A percentile compares a stretch with the other conserved stretches of the same genome.
Conservation (phyloP, 2,329 filamentous ascomycete species). For the Exophiala spinifera region DNA sequence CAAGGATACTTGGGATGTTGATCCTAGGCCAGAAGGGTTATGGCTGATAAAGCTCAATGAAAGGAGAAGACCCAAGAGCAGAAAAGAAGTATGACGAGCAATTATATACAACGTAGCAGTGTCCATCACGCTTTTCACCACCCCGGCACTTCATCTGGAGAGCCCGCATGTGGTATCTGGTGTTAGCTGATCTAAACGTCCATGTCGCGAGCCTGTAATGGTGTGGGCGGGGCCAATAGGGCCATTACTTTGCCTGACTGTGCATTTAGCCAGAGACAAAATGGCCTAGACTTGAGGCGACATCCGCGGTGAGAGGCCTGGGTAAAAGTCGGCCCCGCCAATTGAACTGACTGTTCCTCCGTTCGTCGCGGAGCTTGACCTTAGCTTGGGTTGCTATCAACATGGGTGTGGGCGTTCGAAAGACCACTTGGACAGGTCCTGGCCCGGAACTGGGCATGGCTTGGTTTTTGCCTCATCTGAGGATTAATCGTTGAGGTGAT, state of each 20-base stretch:
- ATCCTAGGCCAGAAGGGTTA: conserved; percentile 1
- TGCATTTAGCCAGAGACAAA: conserved; percentile 10
- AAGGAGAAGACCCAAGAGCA: conserved; percentile 1
- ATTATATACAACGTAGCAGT: conserved; percentile 19
- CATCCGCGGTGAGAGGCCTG: conserved; percentile 10
- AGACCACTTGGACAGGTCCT: not conserved
- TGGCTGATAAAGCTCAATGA: conserved; percentile 10
- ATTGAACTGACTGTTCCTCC: not conserved
- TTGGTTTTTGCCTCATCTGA: too few relatives aligned
- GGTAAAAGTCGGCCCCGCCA: conserved; percentile 8
- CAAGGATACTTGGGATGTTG: not conserved
- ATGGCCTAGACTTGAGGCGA: conserved; percentile 11
- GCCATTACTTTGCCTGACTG: not conserved
- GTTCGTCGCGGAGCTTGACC: not conserved
- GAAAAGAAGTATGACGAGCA: not conserved
- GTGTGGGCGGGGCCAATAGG: conserved; percentile 7
- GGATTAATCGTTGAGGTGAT: too few relatives aligned
- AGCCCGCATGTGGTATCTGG: conserved; percentile 7
- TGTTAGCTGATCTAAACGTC: conserved; percentile 12
- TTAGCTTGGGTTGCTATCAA: not conserved
- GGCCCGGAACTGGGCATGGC: not conserved
- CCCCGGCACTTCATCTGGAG: not conserved
- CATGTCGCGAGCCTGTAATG: conserved; percentile 8
- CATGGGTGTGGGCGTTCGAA: not conserved
- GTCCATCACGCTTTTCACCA: conserved; percentile 8